phyloP scores from a whole-genome alignment of 1,139 yeast genomes.

The Zygosaccharomyces sapae region DNA sequence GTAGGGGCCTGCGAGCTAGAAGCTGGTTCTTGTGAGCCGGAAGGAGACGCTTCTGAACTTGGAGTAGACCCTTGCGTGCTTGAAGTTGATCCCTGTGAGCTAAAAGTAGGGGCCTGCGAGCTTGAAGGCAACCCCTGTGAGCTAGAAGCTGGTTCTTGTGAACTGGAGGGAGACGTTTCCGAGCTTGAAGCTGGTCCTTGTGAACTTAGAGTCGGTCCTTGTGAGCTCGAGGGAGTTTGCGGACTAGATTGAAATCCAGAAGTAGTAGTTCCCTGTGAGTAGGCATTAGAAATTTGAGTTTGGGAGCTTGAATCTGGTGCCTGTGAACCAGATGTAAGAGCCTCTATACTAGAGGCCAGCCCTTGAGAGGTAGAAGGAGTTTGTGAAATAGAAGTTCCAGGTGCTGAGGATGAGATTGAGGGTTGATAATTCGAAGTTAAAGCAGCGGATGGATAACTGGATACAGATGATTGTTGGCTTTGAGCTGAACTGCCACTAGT shows the following conservation, averaged over 20 bases:
- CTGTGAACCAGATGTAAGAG: background rate
- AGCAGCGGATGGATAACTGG: background rate
- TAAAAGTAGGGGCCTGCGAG: background rate
- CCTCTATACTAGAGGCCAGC: background rate
- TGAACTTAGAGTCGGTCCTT: background rate
- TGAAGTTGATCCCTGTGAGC: background rate
- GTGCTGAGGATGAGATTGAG: background rate
- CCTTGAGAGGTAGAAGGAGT: background rate
- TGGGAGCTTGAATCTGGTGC: background rate
- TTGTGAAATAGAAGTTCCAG: background rate
- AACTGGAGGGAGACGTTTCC: conserved; percentile 1
- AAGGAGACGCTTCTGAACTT: background rate
- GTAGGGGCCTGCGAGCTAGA: conserved; percentile 1
- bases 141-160: conserved; percentile 4
- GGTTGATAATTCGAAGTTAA: background rate
- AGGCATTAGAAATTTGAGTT: background rate
- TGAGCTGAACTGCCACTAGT: background rate
- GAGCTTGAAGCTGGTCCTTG: conserved; percentile 1
- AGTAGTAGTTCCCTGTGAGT: background rate
- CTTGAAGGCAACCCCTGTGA: conserved; percentile 1
- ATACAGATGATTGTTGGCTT: background rate
- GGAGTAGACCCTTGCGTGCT: background rate
- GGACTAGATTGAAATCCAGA: conserved; percentile 2
- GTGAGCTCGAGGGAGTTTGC: conserved; percentile 4
- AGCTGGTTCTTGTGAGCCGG: background rate